phyloP scores from a whole-genome alignment of 1,139 yeast species.

The Tardiomyces depauwii region DNA sequence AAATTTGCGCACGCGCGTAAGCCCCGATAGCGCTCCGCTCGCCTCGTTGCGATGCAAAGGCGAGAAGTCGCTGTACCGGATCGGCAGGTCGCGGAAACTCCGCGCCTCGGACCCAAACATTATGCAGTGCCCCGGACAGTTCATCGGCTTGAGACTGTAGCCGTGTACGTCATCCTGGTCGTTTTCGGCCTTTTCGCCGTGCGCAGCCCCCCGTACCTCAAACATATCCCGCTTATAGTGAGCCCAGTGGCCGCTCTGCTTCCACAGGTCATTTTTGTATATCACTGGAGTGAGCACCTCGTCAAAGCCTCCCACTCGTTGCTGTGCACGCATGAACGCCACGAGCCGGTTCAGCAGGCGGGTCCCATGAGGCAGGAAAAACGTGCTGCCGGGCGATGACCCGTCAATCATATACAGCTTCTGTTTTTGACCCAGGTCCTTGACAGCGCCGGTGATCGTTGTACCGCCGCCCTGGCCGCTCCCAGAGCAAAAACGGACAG shows the following conservation, averaged over 20 bases:
- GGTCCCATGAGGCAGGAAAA: constrained; percentile 88
- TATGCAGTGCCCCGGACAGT: constrained; percentile 96
- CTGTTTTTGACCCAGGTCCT: constrained; percentile 30
- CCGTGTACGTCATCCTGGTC: constrained; percentile 33
- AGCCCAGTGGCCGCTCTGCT: constrained; percentile 92
- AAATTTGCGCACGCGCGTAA: constrained; percentile 93
- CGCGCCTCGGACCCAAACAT: constrained; percentile 80
- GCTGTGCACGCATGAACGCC: constrained; percentile 76
- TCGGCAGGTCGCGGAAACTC: constrained; percentile 88
- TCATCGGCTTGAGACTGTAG: constrained; percentile 81
- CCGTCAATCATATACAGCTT: constrained; percentile 66
- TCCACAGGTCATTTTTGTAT: constrained; percentile 78
- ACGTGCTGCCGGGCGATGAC: constrained; percentile 77
- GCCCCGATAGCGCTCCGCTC: constrained; percentile 80
- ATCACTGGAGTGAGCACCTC: constrained; percentile 93
- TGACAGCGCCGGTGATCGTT: background rate
- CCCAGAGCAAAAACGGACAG: too few species aligned
- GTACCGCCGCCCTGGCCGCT: background rate
- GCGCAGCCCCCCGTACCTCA: constrained; percentile 33
- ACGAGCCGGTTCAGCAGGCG: constrained; percentile 70
- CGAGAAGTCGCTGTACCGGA: constrained; percentile 95
- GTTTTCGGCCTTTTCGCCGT: constrained; percentile 26
- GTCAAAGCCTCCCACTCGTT: constrained; percentile 71
- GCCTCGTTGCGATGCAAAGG: constrained; percentile 93
- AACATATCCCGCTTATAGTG: constrained; percentile 95